Evolutionary conservation across 768 basidiomycete genomes (phyloP), one percentile per base, ranked within the genome.

Genomic region (Lepiota venenata): DNA sequence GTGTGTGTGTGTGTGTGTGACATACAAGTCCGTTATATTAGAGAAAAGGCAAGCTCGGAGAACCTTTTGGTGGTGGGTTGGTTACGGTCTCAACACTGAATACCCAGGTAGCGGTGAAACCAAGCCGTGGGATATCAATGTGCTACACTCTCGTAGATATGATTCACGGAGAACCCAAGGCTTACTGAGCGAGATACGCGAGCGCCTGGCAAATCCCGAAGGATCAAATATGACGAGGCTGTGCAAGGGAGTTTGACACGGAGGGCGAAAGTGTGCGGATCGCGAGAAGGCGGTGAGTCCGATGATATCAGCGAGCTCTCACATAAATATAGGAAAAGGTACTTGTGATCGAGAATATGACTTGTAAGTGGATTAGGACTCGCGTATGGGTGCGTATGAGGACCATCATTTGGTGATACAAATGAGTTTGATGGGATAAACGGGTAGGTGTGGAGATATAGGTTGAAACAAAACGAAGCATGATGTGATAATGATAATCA

Each of bases 401-500:
- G 32, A 32, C 32, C 32, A 32, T 32, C 32, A 32, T 4, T 32
- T 32, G 32, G 8, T 32, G 32, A 32, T 32, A 32, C 32, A 32
- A 32, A 32, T 2, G 32, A 11, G 32, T 32, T 32, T 32, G 32
- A 32, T 32, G 32, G 41, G 41, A 43, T 20, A 20, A 20, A 14
- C 20, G 32, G 32, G 32, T 43, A 14, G 43, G 20, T 21, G 8
- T 44, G 43, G 43, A 25, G 12, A 21, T 25, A 44, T 27, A 36
- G 41, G 42, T 43, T 52, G 50, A 52, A 52, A 52, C 50, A 37
- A 25, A 43, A 27, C 14, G 38, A 39, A 32, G 16, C 32, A 8
- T 32, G 32, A 32, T 32, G 32, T 32, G 32, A 32, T 32, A 32
- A 11, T 52, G 50, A 52, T 52, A 52, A 52, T 52, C 50, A 52